These are phyloP conservation scores for Syncephalastrum sp. DNA, from an alignment of 371 early-diverging fungal genomes.

Conservation along the genomic window DNA sequence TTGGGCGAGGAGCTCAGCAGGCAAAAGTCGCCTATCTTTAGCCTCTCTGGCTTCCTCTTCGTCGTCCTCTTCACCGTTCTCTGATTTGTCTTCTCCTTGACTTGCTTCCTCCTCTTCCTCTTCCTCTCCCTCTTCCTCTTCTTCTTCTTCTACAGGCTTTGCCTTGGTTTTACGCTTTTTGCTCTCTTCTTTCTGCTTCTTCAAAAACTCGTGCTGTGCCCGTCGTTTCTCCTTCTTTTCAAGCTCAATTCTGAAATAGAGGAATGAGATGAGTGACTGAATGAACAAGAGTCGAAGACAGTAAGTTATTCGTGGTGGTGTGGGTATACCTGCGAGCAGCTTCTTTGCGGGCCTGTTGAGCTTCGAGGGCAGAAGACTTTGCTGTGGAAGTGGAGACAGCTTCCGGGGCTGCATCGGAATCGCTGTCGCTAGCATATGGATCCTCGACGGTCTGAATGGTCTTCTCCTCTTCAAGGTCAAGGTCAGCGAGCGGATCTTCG, in stretches of 20 bases:
- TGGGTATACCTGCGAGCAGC: constrained; percentile 17
- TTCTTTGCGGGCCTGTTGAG: constrained; percentile 32
- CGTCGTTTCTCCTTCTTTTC: constrained; percentile 36
- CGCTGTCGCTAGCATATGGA: constrained; percentile 12
- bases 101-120: constrained; percentile 6
- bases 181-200: constrained; percentile 47
- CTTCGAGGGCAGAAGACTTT: constrained; percentile 22
- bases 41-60: constrained; percentile 5
- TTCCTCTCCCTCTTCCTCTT: constrained; percentile 1
- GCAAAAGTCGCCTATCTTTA: constrained; percentile 20
- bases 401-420: constrained; percentile 52
- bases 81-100: constrained; percentile 7
- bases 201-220: constrained; percentile 38
- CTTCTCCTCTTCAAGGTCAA: background rate
- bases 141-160: constrained; percentile 6
- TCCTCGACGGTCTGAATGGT: background rate
- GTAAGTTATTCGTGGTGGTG: too few relatives aligned
- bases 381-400: constrained; percentile 39
- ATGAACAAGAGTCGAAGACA: too few relatives aligned
- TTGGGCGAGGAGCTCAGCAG: constrained; percentile 34
- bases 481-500: constrained; percentile 17
- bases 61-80: constrained; percentile 18
- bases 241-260: background rate
- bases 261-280: background rate
- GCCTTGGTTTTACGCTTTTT: constrained; percentile 24